These are phyloP conservation scores for Nicotiana tomentosiformis DNA, from an alignment of 257 asterid genomes.

Conservation along the genomic window DNA sequence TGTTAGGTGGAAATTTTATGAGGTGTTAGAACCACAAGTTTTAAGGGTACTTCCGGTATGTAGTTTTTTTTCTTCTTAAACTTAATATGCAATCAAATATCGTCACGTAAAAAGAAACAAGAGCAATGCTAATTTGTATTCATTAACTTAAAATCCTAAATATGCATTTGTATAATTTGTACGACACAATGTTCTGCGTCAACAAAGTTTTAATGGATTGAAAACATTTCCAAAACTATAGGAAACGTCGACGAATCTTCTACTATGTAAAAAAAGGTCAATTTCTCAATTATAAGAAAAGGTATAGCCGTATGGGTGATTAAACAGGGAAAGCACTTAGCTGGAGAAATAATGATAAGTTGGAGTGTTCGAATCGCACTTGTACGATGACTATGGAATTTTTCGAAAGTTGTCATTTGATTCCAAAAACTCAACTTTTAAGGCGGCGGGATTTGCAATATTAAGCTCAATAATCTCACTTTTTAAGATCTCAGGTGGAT, in stretches of 20 bases:
- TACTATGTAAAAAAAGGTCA: background rate
- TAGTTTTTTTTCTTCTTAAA: no score
- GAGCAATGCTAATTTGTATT: background rate
- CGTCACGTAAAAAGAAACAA: background rate
- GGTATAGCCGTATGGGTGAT: no score
- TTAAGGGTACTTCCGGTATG: no score
- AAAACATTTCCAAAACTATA: background rate
- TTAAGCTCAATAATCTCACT: background rate
- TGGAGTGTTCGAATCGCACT: background rate
- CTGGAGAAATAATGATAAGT: background rate
- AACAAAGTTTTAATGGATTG: background rate
- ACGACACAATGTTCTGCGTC: background rate
- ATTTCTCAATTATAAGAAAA: background rate
- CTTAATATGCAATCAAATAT: no score
- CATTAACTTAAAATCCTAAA: background rate
- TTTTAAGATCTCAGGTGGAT: background rate
- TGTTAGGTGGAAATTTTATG: background rate
- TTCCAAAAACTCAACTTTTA: slow-evolving; percentile 1
- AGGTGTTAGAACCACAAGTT: no score
- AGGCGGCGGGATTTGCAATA: background rate
- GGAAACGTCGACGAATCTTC: background rate
- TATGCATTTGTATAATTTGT: background rate
- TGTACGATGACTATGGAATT: background rate
- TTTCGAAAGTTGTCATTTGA: background rate
- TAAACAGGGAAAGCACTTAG: background rate